Evolutionary conservation across 345 rosid genomes (phyloP), one percentile per base, ranked within the genome.

Genomic region (Lepidium sativum): DNA sequence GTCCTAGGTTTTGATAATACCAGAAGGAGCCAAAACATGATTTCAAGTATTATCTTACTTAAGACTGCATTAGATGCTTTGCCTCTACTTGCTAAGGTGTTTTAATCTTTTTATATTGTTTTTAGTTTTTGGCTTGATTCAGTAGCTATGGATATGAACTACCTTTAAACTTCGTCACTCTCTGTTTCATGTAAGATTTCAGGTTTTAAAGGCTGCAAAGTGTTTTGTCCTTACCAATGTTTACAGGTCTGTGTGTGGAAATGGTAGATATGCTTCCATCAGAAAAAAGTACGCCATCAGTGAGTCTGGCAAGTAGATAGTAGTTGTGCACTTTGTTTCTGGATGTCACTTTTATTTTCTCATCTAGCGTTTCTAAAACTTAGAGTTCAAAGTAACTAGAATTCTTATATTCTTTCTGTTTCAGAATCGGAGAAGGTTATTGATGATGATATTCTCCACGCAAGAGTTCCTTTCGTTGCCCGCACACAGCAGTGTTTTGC

Each of bases 401-500:
- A 13, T 51, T 58, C 21, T 68, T 74, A 57, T 56, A 60, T n/a
- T 73, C 13, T 32, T 20, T 40, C 37, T 69, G 35, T 80, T 65
- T 70, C 78, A 92, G 98, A 77, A 74, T 89, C 18, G 88, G 96
- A 29, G 97, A 86, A 74, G n/a, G 96, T 84, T 42, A 86, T 92
- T 23, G 95, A 89, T 69, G 98, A 89, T 78, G 96, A 89, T 74
- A 92, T 92, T 68, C 97, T 92, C 70, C 98, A 92, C 72, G 88
- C 98, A 66, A 84, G 97, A 50, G 90, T 79, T 71, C 92, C 98
- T 54, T 92, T 89, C 77, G 81, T 89, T 78, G 97, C 98, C 61
- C 96, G 95, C 60, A 87, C 98, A 63, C 97, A 92, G 73, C 98
- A 92, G 78, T 92, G 97, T 79, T 92, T 92, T 81, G 98, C 97